These are phyloP conservation scores for Aleurites moluccanus DNA, from an alignment of 441 rosid genomes.

Conservation along the genomic window DNA sequence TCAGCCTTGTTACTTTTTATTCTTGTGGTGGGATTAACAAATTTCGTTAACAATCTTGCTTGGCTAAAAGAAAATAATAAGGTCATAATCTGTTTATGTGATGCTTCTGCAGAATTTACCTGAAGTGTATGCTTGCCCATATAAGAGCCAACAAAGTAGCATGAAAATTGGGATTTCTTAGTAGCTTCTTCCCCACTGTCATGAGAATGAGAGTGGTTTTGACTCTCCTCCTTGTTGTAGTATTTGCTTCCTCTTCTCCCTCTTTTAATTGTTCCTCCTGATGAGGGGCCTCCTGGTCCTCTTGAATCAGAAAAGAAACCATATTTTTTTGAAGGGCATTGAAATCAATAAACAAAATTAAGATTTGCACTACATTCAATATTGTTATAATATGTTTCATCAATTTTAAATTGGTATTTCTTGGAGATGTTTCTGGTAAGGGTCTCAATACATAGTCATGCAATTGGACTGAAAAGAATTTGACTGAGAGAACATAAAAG, in stretches of 20 bases:
- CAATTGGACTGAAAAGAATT: slow-evolving; percentile 8
- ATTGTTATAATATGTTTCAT: neutral
- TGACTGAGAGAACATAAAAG: slow-evolving; percentile 1
- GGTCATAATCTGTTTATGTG: neutral
- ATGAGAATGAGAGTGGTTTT: slow-evolving; percentile 49
- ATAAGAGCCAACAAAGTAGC: slow-evolving; percentile 67
- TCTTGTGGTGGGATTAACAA: neutral
- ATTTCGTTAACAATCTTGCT: neutral
- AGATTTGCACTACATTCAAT: neutral
- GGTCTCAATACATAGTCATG: slow-evolving; percentile 7
- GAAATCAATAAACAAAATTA: neutral
- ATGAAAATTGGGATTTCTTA: slow-evolving; percentile 79
- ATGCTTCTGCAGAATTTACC: slow-evolving; percentile 34
- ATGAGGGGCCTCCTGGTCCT: slow-evolving; percentile 30
- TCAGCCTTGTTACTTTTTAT: neutral
- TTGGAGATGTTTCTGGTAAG: neutral
- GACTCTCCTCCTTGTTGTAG: slow-evolving; percentile 38
- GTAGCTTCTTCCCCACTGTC: slow-evolving; percentile 69
- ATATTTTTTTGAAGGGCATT: neutral
- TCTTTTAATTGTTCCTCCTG: slow-evolving; percentile 51
- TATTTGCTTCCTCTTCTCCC: slow-evolving; percentile 41
- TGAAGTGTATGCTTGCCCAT: slow-evolving; percentile 81
- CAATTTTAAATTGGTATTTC: neutral
- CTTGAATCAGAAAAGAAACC: slow-evolving; percentile 24
- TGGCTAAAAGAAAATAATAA: neutral